Percentiles rank a stretch among this genome's conserved stretches.
Conservation (phyloP, 441 rosid genomes). For the Populus hybrid region DNA sequence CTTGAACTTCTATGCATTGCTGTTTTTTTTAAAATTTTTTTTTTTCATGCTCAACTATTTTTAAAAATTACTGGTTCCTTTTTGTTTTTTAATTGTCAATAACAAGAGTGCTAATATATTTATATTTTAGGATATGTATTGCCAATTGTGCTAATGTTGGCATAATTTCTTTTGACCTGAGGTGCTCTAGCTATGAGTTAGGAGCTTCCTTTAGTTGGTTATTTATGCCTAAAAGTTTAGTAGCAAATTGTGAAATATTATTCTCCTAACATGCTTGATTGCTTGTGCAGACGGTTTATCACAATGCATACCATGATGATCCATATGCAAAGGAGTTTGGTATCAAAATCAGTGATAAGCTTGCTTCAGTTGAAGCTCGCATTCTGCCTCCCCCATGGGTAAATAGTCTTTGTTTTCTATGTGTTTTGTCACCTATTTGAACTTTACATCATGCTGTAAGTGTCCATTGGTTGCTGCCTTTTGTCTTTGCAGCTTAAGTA, state of each 20-base stretch:
- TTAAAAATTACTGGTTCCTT: neutral
- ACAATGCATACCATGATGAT: slow-evolving; percentile 67
- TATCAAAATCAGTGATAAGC: slow-evolving; percentile 62
- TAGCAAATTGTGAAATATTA: neutral
- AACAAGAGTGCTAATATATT: too few relatives aligned
- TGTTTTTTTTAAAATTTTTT: too few relatives aligned
- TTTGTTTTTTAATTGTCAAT: neutral
- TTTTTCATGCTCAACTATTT: neutral
- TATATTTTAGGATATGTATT: neutral
- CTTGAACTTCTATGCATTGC: neutral
- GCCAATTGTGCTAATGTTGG: neutral
- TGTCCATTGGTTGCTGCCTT: neutral
- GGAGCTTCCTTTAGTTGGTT: neutral
- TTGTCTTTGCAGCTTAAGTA: neutral
- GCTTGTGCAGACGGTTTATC: slow-evolving; percentile 33
- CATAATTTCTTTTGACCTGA: neutral
- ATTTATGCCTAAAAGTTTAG: neutral
- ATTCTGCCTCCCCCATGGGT: slow-evolving; percentile 95
- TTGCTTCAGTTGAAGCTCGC: slow-evolving; percentile 76
- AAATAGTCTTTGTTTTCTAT: slow-evolving; percentile 11
- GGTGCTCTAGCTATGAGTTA: neutral
- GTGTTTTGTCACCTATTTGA: neutral
- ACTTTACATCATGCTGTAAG: neutral
- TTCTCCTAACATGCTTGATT: neutral
- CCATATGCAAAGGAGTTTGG: slow-evolving; percentile 31